A percentile compares a stretch with the other conserved stretches of the same genome.
These are phyloP conservation scores for Trichoderma oligosporum DNA, from an alignment of 2,329 filamentous ascomycete genomes.

Conservation along the genomic window DNA sequence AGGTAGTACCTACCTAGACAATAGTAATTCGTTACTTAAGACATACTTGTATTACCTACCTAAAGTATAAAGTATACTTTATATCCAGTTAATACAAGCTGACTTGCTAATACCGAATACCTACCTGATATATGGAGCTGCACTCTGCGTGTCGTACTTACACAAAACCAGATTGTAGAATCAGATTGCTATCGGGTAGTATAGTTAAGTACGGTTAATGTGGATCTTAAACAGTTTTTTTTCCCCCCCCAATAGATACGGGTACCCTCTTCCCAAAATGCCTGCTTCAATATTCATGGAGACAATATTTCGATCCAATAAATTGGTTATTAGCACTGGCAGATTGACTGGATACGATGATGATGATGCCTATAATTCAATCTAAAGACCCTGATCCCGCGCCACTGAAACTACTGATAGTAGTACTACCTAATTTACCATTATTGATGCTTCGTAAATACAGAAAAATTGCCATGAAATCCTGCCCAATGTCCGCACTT, in stretches of 20 bases:
- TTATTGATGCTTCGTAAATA: slow-evolving; percentile 1
- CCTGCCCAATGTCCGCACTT: background rate
- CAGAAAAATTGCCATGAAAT: background rate
- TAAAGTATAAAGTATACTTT: no score
- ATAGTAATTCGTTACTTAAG: no score
- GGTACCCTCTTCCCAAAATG: no score
- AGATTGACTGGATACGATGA: background rate
- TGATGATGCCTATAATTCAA: slow-evolving; percentile 1
- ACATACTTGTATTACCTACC: no score
- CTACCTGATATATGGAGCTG: background rate
- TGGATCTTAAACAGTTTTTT: no score
- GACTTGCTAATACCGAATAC: no score
- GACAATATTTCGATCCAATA: background rate
- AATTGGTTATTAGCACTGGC: background rate
- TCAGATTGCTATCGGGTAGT: background rate
- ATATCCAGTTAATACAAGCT: no score
- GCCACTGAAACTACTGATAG: background rate
- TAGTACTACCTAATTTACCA: background rate
- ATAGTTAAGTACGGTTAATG: background rate
- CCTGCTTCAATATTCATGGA: background rate
- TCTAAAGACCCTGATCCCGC: slow-evolving; percentile 3
- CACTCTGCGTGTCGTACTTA: background rate
- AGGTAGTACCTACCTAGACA: no score
- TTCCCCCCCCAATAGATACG: no score
- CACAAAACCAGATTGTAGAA: background rate